These are phyloP conservation scores for Syzygium jambos DNA, from an alignment of 345 rosid genomes.

Conservation along the genomic window DNA sequence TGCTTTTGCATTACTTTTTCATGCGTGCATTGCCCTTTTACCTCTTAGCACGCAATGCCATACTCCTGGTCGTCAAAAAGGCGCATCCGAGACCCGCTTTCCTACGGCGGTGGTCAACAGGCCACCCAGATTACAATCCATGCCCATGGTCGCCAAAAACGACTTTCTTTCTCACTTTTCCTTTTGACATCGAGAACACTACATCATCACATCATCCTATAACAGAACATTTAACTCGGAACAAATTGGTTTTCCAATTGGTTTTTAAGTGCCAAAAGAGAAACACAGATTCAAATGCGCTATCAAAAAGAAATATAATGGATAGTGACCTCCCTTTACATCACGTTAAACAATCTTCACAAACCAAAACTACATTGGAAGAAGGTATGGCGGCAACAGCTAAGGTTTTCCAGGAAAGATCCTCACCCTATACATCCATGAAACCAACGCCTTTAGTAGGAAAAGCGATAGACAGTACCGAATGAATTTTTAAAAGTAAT, in stretches of 20 bases:
- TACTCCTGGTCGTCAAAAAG: neutral
- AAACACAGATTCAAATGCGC: neutral
- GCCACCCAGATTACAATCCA: neutral
- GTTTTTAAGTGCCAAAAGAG: neutral
- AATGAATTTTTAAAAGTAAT: slow-evolving; percentile 1
- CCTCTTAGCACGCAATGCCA: neutral
- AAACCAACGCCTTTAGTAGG: neutral
- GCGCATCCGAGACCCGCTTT: neutral
- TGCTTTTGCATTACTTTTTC: neutral
- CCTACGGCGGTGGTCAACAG: neutral
- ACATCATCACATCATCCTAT: neutral
- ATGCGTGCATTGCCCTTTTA: neutral
- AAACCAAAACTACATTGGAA: neutral
- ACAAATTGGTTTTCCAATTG: neutral
- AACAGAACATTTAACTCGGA: neutral
- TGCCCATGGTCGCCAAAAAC: neutral
- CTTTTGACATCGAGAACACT: neutral
- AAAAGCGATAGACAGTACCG: neutral
- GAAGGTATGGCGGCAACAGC: neutral
- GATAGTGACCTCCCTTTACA: neutral
- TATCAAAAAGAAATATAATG: neutral
- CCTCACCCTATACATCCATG: neutral
- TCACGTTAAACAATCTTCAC: neutral
- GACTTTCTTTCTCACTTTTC: neutral
- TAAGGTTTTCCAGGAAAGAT: neutral